Percentiles rank a stretch among this genome's conserved stretches.
These are phyloP conservation scores for Tephrocybe sp. DNA, from an alignment of 768 basidiomycete genomes.

Conservation along the genomic window DNA sequence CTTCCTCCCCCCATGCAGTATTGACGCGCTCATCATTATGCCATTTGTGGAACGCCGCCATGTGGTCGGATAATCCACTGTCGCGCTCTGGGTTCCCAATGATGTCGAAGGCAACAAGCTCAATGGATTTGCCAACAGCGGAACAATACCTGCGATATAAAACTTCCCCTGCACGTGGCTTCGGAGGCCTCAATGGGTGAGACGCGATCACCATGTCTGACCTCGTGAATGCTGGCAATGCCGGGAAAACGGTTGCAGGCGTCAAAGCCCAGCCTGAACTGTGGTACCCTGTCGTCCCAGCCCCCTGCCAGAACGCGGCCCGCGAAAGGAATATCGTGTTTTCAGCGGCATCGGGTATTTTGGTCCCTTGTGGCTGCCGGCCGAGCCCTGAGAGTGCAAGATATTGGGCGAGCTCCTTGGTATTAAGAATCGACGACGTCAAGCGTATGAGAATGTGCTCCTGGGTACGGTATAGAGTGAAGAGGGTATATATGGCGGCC, in stretches of 20 bases:
- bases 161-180: slow-evolving; percentile 38
- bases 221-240: slow-evolving; percentile 41
- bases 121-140: slow-evolving; percentile 29
- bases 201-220: slow-evolving; percentile 45
- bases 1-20: slow-evolving; percentile 44
- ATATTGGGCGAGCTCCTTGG: slow-evolving; percentile 33
- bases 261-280: slow-evolving; percentile 25
- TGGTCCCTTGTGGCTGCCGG: slow-evolving; percentile 18
- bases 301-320: slow-evolving; percentile 51
- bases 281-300: slow-evolving; percentile 37
- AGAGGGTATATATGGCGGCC: slow-evolving; percentile 41
- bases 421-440: slow-evolving; percentile 27
- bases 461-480: slow-evolving; percentile 34
- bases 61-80: slow-evolving; percentile 29
- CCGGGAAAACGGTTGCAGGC: slow-evolving; percentile 33
- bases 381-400: slow-evolving; percentile 39
- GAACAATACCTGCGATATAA: slow-evolving; percentile 41
- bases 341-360: slow-evolving; percentile 11
- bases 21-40: slow-evolving; percentile 50
- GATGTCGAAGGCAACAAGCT: slow-evolving; percentile 33
- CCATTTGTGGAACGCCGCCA: slow-evolving; percentile 48
- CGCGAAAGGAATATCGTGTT: slow-evolving; percentile 39
- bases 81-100: slow-evolving; percentile 23
- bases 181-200: slow-evolving; percentile 52
- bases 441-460: slow-evolving; percentile 42